Evolutionary conservation across 331 rosid species (phyloP).

Genomic region (Rhamnella rubrinervis): DNA sequence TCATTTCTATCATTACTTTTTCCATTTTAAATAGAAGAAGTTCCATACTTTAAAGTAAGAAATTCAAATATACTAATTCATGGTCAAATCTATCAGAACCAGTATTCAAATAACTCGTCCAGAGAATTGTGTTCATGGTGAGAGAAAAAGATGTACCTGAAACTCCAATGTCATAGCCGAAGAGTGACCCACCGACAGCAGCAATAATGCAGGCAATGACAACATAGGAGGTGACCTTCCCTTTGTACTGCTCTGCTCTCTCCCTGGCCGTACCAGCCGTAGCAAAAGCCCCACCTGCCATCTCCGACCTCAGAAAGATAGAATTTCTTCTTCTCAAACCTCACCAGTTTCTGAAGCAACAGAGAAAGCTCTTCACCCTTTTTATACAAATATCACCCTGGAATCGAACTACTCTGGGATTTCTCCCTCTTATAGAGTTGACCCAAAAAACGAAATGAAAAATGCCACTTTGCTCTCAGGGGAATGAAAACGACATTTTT

Average conservation of each 20-base stretch:
- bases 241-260: constrained; percentile 67
- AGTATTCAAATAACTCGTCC: no score
- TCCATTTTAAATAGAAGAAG: no score
- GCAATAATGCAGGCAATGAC: constrained; percentile 69
- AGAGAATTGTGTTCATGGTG: no score
- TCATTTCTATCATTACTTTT: no score
- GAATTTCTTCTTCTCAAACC: constrained; percentile 14
- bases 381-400: neutral
- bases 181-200: constrained; percentile 75
- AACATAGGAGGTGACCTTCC: constrained; percentile 64
- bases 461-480: no score
- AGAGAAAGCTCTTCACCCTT: constrained; percentile 4
- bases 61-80: no score
- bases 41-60: no score
- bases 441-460: neutral
- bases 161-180: constrained; percentile 87
- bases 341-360: constrained; percentile 2
- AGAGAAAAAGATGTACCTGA: constrained; percentile 46
- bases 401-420: neutral
- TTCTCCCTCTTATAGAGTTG: neutral
- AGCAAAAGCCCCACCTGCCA: constrained; percentile 76
- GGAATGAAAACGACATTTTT: no score
- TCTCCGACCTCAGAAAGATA: constrained; percentile 10
- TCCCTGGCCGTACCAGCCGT: constrained; percentile 50
- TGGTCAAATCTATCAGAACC: no score